phyloP scores from a whole-genome alignment of 805 yeast genomes.

The Alloascoidea africana region DNA sequence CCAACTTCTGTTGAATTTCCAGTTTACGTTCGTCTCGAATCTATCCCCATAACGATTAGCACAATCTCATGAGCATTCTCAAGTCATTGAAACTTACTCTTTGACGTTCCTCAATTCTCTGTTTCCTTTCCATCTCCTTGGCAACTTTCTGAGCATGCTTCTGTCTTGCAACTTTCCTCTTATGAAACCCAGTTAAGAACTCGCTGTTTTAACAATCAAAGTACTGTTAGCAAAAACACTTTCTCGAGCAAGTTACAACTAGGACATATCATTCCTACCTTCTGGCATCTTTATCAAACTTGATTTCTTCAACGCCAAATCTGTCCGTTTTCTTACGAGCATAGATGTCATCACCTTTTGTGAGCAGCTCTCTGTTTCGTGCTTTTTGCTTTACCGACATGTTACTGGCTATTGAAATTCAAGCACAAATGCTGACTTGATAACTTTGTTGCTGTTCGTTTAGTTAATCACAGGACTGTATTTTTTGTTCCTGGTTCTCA shows the following conservation, averaged over 20 bases:
- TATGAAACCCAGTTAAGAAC: constrained; percentile 89
- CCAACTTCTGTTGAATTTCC: constrained; percentile 47
- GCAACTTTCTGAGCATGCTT: constrained; percentile 68
- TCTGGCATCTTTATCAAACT: constrained; percentile 68
- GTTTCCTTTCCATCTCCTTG: constrained; percentile 63
- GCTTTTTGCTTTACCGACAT: no score
- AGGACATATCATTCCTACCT: constrained; percentile 15
- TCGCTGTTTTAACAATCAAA: constrained; percentile 24
- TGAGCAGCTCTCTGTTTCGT: constrained; percentile 70
- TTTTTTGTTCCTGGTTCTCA: no score
- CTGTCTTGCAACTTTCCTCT: constrained; percentile 77
- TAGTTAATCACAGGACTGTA: no score
- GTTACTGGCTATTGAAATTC: no score
- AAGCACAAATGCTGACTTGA: no score
- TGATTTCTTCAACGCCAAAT: constrained; percentile 64
- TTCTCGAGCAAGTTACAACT: constrained; percentile 8
- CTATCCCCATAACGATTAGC: constrained; percentile 4
- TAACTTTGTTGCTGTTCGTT: no score
- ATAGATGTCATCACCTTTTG: constrained; percentile 69
- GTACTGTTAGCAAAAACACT: constrained; percentile 4
- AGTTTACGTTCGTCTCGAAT: constrained; percentile 57
- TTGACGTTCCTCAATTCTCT: constrained; percentile 63
- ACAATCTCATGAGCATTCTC: background rate
- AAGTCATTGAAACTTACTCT: constrained; percentile 14
- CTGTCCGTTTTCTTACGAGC: constrained; percentile 49